Base-by-base conservation (phyloP, 2,329 filamentous ascomycete genomes). In the Colletotrichum euphorbiae region DNA sequence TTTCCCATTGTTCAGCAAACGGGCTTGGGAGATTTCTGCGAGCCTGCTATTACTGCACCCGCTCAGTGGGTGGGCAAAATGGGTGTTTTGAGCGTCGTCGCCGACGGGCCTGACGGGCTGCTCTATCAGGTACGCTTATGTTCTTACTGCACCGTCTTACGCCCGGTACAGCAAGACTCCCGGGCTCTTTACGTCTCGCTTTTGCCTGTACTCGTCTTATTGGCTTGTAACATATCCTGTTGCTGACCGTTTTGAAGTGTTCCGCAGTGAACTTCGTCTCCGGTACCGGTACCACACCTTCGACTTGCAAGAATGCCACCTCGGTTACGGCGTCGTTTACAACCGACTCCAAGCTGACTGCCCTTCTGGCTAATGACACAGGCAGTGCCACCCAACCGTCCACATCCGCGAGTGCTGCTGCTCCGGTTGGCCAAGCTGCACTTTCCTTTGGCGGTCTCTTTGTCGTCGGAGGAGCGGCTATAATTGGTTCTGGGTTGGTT, bases 21-120 rank as follows among this genome's bases (percentile, higher is more conserved):
- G 59, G 86, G 86, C 12, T 77, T 84, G 1, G 87, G 87, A 57
- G 75, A 78, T 52, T 87, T 85, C 71, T 90, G 88, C 76, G 75
- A 84, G 71, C 81, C 83, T 1, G 71, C 72, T 4, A 76, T 90
- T 36, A 80, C 79, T 1, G 79, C 85, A 0, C 86, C 86, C 0
- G 76, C 78, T 33, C 79, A 78, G n/a, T 88, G 81, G 73, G 82
- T 80, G 3, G 88, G 87, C 43, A 80, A 84, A 74, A 84, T 84
- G 76, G 88, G 86, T 28, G 79, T 89, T 17, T 73, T 90, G 12
- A 77, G 83, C 45, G 75, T 89, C 36, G 82, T 85, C 0, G 81
- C 80, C 24, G 79, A 83, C 31, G 87, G 83, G 0, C 77, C 81
- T 0, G 88, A 90, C 69, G 88, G 88, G 4, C 68, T 85, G 15